Evolutionary conservation across 1,284 basidiomycete species (phyloP).

Genomic region (Sutorius eximius): DNA sequence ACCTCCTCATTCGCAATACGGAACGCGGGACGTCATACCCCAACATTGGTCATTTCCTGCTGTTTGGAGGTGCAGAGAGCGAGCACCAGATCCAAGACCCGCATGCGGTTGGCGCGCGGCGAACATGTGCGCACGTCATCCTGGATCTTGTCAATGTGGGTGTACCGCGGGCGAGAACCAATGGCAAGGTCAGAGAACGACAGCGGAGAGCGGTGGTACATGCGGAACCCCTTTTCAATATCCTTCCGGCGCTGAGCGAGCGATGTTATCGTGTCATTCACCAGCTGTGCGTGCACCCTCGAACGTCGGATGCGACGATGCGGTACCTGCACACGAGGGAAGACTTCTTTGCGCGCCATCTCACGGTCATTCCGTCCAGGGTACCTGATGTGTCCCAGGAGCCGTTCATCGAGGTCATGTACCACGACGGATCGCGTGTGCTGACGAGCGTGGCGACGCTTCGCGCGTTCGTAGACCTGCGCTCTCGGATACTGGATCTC

Average conservation of each 20-base stretch:
- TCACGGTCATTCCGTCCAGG: constrained; percentile 70
- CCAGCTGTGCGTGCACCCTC: constrained; percentile 84
- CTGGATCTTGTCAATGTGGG: constrained; percentile 75
- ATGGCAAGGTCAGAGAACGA: constrained; percentile 44
- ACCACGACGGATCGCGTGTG: constrained; percentile 72
- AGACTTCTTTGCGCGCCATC: constrained; percentile 87
- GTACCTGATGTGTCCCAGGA: constrained; percentile 49
- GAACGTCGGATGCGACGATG: constrained; percentile 81
- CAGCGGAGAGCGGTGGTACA: constrained; percentile 34
- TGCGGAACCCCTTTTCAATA: constrained; percentile 58
- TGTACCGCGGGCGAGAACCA: constrained; percentile 54
- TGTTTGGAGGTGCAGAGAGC: constrained; percentile 64
- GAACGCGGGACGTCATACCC: constrained; percentile 65
- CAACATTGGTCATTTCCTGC: constrained; percentile 87
- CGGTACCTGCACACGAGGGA: constrained; percentile 88
- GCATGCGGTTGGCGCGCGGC: constrained; percentile 65
- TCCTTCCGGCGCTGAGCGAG: constrained; percentile 82
- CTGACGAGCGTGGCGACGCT: constrained; percentile 73
- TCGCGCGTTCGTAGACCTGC: constrained; percentile 78
- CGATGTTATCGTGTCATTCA: constrained; percentile 82
- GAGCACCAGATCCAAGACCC: constrained; percentile 72
- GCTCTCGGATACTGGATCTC: constrained; percentile 84
- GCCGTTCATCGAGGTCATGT: constrained; percentile 67
- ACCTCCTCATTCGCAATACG: constrained; percentile 83
- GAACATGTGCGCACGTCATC: constrained; percentile 80